Percentiles rank a stretch among this genome's conserved stretches.
Conservation (phyloP, 1,284 basidiomycete species). For the Spongiforma sp. region DNA sequence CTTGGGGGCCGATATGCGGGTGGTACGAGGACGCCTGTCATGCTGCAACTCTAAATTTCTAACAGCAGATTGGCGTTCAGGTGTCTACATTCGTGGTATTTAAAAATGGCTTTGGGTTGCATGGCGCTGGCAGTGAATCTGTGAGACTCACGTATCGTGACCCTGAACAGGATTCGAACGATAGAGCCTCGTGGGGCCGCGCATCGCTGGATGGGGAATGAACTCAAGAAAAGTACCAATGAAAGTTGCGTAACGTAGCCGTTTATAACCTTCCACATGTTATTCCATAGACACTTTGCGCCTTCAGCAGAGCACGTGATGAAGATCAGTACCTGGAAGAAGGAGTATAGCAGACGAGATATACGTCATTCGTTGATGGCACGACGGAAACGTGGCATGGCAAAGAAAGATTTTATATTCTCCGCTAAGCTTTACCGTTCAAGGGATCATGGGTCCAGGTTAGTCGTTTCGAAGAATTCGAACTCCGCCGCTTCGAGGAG, state of each 20-base stretch:
- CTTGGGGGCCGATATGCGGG: constrained; percentile 33
- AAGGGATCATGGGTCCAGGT: too few species aligned
- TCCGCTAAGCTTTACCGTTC: too few species aligned
- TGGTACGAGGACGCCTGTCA: constrained; percentile 19
- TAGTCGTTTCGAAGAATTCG: too few species aligned
- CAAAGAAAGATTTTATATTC: too few species aligned
- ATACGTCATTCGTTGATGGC: too few species aligned
- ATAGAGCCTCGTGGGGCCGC: constrained; percentile 32
- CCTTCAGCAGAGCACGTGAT: too few species aligned
- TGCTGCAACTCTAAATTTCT: neutral
- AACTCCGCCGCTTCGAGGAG: too few species aligned
- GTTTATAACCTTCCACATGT: too few species aligned
- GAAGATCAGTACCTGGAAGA: too few species aligned
- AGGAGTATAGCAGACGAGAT: too few species aligned
- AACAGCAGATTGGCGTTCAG: constrained; percentile 2
- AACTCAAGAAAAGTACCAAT: constrained; percentile 1
- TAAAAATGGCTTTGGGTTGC: constrained; percentile 33
- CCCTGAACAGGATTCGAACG: constrained; percentile 2
- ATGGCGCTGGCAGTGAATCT: constrained; percentile 7
- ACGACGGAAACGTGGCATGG: too few species aligned
- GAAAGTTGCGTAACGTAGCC: neutral
- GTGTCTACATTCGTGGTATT: constrained; percentile 36
- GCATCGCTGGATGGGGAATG: constrained; percentile 21
- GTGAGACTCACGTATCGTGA: constrained; percentile 3
- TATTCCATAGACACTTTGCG: too few species aligned